Conservation (phyloP, 164 flowering plant species). For the Vitis amurensis region DNA sequence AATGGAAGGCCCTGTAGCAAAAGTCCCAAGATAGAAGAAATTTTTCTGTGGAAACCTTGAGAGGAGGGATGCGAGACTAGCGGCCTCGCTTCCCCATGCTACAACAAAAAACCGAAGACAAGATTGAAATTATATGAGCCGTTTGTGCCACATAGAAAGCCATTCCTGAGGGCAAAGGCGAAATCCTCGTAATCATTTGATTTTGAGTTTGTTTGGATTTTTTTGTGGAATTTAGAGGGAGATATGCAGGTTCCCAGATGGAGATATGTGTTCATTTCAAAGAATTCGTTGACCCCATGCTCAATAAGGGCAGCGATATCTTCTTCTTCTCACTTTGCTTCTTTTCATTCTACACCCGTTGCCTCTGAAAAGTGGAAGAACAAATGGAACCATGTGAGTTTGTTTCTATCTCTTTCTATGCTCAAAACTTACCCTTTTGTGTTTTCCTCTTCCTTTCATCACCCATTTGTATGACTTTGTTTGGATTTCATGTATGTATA, state of each 20-base stretch:
- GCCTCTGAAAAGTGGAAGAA: constrained; percentile 50
- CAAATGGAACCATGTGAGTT: constrained; percentile 49
- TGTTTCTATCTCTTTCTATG: background rate
- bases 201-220: background rate
- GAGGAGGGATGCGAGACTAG: too few species aligned
- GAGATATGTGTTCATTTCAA: constrained; percentile 29
- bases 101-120: too few species aligned
- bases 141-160: too few species aligned
- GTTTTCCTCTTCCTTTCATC: background rate
- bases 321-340: constrained; percentile 23
- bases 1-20: too few species aligned
- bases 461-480: too few species aligned
- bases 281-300: constrained; percentile 25
- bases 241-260: constrained; percentile 53
- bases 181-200: background rate
- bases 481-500: too few species aligned
- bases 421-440: background rate
- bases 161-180: too few species aligned
- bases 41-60: too few species aligned
- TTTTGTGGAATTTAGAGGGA: constrained; percentile 1
- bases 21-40: too few species aligned
- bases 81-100: too few species aligned
- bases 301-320: background rate
- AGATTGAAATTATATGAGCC: too few species aligned
- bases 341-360: constrained; percentile 56